Evolutionary conservation across 2,329 filamentous ascomycete genomes (phyloP), one percentile per base, ranked within the genome.

Genomic region (Arthrobotrys iridis): DNA sequence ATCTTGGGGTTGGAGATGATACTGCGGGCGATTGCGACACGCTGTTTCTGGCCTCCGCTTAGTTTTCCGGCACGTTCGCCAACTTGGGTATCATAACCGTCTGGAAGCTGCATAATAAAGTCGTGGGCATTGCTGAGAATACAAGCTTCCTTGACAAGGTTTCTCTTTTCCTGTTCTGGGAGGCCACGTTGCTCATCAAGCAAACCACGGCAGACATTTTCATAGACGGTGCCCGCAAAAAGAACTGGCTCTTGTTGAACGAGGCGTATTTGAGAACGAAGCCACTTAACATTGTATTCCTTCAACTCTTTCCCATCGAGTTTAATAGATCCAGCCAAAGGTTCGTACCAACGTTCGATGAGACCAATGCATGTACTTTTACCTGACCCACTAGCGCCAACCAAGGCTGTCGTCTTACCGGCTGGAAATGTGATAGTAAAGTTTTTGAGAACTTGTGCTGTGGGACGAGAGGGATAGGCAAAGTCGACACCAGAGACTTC

Each of bases 11-110:
- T 83, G 48, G 89, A 87, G 62, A 93, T 85, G 26, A 93, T 88
- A 8, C 89, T 89, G 5, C 91, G 85, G 0, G 90, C 91, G 76
- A 93, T 93, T 1, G 91, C 89, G 22, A 96, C 86, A 3, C 93
- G 87, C 81, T 96, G 92, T n/a, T 91, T 87, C 81, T 96, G 92
- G 0, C 93, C 93, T n/a, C 92, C 91, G 8, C 90, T 93, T 0
- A 96, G 83, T 80, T 91, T 92, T 52, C 90, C 89, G 3, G 92
- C 92, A 26, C 87, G 87, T 79, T 94, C 91, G 0, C 92, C 92
- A 0, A 95, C 91, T 6, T 87, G 82, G 0, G 92, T 93, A 3
- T 90, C 86, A 79, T 93, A 93, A 0, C 88, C 87, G 46, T 86
- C 82, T 1, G 90, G 89, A 2, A 92, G 83, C 18, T 85, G 85